phyloP scores from a whole-genome alignment of 2,329 filamentous ascomycete species.

The Xylariomycetidae sp. region DNA sequence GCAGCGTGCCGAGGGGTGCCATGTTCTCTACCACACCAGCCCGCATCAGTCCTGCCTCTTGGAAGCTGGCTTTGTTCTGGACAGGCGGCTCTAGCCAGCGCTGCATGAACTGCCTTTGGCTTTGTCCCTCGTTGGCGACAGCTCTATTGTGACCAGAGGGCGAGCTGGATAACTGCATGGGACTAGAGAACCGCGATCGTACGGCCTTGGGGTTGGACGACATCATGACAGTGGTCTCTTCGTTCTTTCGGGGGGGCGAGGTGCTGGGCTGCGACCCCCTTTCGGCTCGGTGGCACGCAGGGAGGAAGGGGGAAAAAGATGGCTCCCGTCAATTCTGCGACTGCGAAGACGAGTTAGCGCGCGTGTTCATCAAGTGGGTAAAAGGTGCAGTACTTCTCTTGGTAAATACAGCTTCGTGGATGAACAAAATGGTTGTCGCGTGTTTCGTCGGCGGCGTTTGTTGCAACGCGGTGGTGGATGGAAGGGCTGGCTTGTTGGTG shows the following conservation, averaged over 20 bases:
- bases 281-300: conserved; percentile 12
- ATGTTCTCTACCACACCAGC: conserved; percentile 78
- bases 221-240: conserved; percentile 15
- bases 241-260: conserved; percentile 4
- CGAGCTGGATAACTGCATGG: conserved; percentile 35
- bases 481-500: too few species aligned
- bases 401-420: too few species aligned
- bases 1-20: conserved; percentile 72
- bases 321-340: neutral
- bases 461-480: too few species aligned
- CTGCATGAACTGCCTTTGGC: conserved; percentile 47
- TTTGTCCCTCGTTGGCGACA: conserved; percentile 32
- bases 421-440: too few species aligned
- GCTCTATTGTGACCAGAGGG: conserved; percentile 21
- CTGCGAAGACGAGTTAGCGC: neutral
- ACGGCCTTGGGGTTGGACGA: conserved; percentile 21
- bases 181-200: conserved; percentile 56
- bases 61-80: conserved; percentile 65
- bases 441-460: too few species aligned
- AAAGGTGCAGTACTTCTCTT: conserved; percentile 8
- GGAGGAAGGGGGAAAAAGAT: neutral
- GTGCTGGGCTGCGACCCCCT: conserved; percentile 23
- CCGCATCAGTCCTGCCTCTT: conserved; percentile 69
- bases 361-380: neutral
- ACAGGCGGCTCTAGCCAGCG: conserved; percentile 56